Conservation (phyloP, 495 filamentous ascomycete species). For the Xanthoparmelia taractica region DNA sequence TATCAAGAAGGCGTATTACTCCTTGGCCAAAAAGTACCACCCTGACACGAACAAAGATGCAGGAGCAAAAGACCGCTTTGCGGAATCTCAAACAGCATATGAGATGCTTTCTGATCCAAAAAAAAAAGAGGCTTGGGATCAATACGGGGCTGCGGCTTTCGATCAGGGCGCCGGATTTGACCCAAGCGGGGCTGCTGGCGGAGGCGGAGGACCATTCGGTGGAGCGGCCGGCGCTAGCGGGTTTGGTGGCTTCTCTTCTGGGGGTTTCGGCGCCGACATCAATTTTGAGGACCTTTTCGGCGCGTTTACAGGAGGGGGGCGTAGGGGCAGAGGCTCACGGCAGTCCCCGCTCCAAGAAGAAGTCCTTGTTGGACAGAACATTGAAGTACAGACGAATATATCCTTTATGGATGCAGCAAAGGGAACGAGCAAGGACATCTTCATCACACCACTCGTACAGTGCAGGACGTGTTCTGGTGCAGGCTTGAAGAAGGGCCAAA, state of each 20-base stretch:
- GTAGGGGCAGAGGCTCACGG: conserved; percentile 48
- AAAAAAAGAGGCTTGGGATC: conserved; percentile 86
- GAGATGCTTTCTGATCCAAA: conserved; percentile 85
- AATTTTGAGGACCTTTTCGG: conserved; percentile 94
- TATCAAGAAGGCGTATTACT: conserved; percentile 98
- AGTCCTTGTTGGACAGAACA: conserved; percentile 79
- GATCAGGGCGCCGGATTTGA: conserved; percentile 64
- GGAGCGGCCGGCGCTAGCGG: conserved; percentile 47
- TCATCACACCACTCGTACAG: conserved; percentile 63
- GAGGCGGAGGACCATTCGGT: conserved; percentile 45
- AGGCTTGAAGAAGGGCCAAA: conserved; percentile 74
- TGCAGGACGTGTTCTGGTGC: conserved; percentile 76
- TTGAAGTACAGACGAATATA: conserved; percentile 85
- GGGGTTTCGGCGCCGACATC: conserved; percentile 67
- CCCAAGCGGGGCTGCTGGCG: conserved; percentile 57
- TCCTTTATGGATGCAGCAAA: conserved; percentile 96
- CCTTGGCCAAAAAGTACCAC: conserved; percentile 95
- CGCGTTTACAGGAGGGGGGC: conserved; percentile 65
- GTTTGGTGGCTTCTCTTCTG: conserved; percentile 42
- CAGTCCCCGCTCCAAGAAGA: conserved; percentile 61
- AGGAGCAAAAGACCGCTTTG: conserved; percentile 84
- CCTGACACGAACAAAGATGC: conserved; percentile 96
- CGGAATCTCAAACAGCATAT: conserved; percentile 84
- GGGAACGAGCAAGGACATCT: conserved; percentile 70
- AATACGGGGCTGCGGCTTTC: conserved; percentile 82